Conservation (phyloP, 176 grass and related monocot species). For the Bonia amplexicaulis region DNA sequence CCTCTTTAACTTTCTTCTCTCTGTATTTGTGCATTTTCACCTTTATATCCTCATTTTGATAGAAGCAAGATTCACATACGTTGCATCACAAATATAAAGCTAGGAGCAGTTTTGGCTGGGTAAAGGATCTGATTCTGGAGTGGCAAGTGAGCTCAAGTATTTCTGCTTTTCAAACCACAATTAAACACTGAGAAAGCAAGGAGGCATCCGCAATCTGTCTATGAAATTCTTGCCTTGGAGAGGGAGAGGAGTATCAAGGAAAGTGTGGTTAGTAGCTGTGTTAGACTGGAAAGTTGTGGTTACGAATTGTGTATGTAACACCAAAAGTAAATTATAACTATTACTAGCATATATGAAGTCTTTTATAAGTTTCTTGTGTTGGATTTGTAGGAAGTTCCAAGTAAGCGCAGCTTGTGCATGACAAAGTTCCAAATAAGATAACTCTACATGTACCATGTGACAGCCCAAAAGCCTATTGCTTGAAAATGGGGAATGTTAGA, state of each 20-base stretch:
- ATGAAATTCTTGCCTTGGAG: conserved; percentile 33
- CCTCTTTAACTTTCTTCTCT: background rate
- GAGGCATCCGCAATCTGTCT: background rate
- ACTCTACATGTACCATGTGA: background rate
- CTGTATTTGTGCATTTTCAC: background rate
- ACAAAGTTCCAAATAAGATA: too few species aligned
- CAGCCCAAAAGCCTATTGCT: conserved; percentile 52
- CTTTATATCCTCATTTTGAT: background rate
- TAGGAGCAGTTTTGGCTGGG: background rate
- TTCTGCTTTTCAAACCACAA: conserved; percentile 1
- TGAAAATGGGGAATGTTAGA: too few species aligned
- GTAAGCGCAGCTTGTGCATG: too few species aligned
- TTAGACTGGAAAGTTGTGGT: background rate
- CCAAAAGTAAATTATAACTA: too few species aligned
- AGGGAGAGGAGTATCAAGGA: conserved; percentile 23
- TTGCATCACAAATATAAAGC: background rate
- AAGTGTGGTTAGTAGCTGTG: background rate
- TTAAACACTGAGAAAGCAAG: background rate
- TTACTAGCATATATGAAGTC: too few species aligned
- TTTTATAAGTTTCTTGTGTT: too few species aligned
- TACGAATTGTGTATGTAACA: background rate
- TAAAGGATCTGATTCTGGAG: conserved; percentile 33
- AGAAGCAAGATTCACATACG: background rate
- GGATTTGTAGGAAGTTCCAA: too few species aligned
- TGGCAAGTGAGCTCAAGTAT: conserved; percentile 23